Evolutionary conservation across 164 flowering plant genomes (phyloP), one percentile per base, ranked within the genome.

Genomic region (Macadamia tetraphylla): DNA sequence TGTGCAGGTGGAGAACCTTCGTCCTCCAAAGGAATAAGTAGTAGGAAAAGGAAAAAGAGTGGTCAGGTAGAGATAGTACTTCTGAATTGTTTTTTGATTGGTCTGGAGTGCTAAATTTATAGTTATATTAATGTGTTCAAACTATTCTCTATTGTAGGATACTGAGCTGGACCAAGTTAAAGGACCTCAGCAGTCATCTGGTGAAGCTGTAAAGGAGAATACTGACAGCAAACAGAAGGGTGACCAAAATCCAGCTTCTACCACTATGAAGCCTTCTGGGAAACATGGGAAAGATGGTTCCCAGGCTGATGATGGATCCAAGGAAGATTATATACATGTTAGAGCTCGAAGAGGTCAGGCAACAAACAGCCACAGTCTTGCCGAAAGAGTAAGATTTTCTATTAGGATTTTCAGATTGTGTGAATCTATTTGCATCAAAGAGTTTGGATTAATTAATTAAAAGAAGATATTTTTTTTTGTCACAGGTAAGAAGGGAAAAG

Each of bases 291-390:
- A 91, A 77, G 89, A 84, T 63, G 79, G 83, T 14, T 75, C 88
- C 44, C 88, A 87, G 77, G 77, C 83, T 64, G 82, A 92, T 7
- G 92, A 92, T 78, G 73, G 77, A 9, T 76, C 84, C 11, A 92
- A 94, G 75, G 97, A 94, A 74, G 99, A 88, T 66, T 94, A 92
- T 68, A 94, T 94, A 71, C 97, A 94, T 81, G 82, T 94, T 58
- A 78, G 99, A 82, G 99, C 99, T 15, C 82, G 96, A 48, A 81
- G 99, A 75, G 99, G 99, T 51, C 97, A 94, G 73, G 99, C 99
- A 63, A 94, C 98, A 69, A 94, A 94, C 69, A 92, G 98, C 76
- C 97, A 94, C 68, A 92, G 98, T 77, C 97, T 92, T 80, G 98
- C 97, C 35, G 98, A 94, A 76, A 87, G 99, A 78, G 97, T 94